A percentile compares a stretch with the other conserved stretches of the same genome.
These are phyloP conservation scores for Niebla homalea DNA, from an alignment of 495 filamentous ascomycete species.

Conservation along the genomic window DNA sequence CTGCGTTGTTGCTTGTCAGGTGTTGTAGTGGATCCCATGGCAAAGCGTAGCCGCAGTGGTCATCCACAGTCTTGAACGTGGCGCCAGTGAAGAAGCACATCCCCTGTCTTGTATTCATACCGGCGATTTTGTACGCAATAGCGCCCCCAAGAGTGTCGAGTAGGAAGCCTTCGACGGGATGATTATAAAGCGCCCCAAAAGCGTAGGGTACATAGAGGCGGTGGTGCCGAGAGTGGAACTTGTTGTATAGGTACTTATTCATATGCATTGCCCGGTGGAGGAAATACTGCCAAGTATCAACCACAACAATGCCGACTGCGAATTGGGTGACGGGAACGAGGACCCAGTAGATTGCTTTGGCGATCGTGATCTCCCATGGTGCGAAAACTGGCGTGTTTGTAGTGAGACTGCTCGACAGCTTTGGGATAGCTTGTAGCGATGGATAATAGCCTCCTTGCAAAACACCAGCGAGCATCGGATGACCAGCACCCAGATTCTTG, in stretches of 20 bases:
- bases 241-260: conserved; percentile 73
- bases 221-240: conserved; percentile 77
- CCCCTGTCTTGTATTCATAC: conserved; percentile 54
- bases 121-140: conserved; percentile 54
- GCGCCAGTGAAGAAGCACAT: conserved; percentile 61
- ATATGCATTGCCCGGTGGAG: conserved; percentile 72
- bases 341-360: conserved; percentile 52
- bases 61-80: conserved; percentile 75
- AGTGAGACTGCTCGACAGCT: conserved; percentile 8
- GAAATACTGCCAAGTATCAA: conserved; percentile 86
- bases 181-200: conserved; percentile 78
- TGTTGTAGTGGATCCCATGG: conserved; percentile 75
- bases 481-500: conserved; percentile 24
- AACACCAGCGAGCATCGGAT: conserved; percentile 47
- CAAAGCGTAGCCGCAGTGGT: conserved; percentile 71
- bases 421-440: conserved; percentile 10
- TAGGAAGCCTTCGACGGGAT: conserved; percentile 70
- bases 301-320: conserved; percentile 43
- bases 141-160: conserved; percentile 67
- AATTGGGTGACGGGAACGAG: conserved; percentile 54
- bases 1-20: conserved; percentile 70
- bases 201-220: conserved; percentile 80
- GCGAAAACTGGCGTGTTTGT: conserved; percentile 31
- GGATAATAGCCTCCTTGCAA: conserved; percentile 56
- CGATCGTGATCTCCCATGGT: conserved; percentile 54